Evolutionary conservation across 2,329 filamentous ascomycete species (phyloP).

Genomic region (Sporothrix schenckii): DNA sequence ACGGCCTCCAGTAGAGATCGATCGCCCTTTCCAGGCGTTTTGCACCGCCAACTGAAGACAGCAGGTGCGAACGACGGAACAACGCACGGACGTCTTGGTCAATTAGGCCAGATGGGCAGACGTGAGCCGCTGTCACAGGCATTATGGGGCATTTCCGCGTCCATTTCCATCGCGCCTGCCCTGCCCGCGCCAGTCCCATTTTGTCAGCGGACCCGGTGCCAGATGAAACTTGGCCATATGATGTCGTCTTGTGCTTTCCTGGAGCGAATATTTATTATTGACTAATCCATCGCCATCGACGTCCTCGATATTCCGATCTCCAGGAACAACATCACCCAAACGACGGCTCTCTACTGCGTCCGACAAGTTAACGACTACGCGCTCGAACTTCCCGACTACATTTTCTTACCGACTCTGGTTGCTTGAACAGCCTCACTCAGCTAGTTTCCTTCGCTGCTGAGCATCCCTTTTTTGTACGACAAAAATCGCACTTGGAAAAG

Average conservation of each 20-base stretch:
- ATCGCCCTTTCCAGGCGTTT: constrained; percentile 20
- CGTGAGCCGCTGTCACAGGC: constrained; percentile 10
- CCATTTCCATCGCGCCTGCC: neutral
- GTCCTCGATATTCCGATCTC: constrained; percentile 23
- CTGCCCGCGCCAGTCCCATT: neutral
- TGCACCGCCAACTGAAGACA: constrained; percentile 32
- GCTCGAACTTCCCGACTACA: neutral
- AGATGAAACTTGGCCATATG: constrained; percentile 32
- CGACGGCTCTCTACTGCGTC: neutral
- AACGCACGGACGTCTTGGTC: neutral
- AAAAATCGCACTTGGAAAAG: neutral
- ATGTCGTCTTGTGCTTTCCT: constrained; percentile 27
- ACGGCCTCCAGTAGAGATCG: constrained; percentile 18
- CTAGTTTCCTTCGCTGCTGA: neutral
- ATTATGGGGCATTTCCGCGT: neutral
- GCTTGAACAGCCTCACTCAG: neutral
- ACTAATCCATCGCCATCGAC: constrained; percentile 27
- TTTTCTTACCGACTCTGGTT: neutral
- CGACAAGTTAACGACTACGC: constrained; percentile 1
- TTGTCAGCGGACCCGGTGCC: constrained; percentile 14
- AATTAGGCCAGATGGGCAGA: constrained; percentile 15
- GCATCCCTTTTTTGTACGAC: constrained; percentile 16
- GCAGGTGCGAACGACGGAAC: neutral
- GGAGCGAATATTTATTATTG: constrained; percentile 28
- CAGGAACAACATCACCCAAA: constrained; percentile 8